Evolutionary conservation across 441 rosid genomes (phyloP).

Genomic region (Gossypium davidsonii): DNA sequence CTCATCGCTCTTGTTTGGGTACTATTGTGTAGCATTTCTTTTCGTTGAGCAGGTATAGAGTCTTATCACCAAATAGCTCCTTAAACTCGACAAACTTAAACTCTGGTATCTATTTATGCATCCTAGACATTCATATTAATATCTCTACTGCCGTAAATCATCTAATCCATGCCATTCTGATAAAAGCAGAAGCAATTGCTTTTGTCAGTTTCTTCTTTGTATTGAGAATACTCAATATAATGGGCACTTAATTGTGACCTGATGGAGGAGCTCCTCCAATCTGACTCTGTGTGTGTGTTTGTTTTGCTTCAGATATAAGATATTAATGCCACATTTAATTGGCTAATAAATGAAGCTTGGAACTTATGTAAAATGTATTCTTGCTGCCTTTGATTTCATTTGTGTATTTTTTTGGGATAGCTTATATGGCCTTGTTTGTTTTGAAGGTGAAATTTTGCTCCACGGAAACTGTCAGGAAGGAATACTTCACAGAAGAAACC

Average conservation of each 20-base stretch:
- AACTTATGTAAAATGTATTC: not conserved
- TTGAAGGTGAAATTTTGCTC: conserved; percentile 81
- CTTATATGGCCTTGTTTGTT: not conserved
- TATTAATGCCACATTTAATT: not conserved
- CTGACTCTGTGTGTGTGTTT: not conserved
- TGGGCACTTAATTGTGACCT: not conserved
- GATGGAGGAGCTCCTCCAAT: not conserved
- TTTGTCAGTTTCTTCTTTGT: not conserved
- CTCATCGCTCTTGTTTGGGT: too few species aligned
- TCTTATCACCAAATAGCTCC: not conserved
- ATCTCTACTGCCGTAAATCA: not conserved
- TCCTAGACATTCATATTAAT: not conserved
- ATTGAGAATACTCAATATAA: not conserved
- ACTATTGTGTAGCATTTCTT: too few species aligned
- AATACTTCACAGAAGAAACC: conserved; percentile 77
- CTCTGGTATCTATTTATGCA: not conserved
- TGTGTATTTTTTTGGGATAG: not conserved
- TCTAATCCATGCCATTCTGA: not conserved
- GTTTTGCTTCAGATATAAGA: not conserved
- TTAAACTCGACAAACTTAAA: not conserved
- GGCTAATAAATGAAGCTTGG: not conserved
- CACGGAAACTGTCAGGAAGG: conserved; percentile 52
- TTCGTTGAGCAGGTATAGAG: not conserved
- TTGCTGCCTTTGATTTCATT: not conserved
- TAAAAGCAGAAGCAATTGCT: not conserved